Base-by-base conservation (phyloP, 345 rosid species). In the Camelina neglecta region DNA sequence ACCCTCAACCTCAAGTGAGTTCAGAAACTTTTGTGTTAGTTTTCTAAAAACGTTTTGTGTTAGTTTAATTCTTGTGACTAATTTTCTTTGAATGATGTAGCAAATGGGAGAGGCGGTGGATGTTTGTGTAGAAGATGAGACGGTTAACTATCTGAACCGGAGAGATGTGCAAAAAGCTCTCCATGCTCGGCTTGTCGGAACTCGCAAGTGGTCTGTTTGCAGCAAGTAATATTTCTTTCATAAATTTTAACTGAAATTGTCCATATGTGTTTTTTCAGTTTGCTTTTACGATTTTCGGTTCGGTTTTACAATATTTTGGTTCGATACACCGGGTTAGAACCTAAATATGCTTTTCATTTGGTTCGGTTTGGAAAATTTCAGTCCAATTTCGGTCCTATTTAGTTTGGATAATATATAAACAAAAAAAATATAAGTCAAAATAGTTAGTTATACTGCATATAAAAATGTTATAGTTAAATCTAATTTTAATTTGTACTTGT, bases 51-150 rank as follows among this genome's bases (percentile, higher is more conserved):
- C 23, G 23, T 21, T 21, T 24, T 24, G 29, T 26, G 29, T 26
- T 35, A 35, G 8, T 35, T 35, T 35, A 7, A 1, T 29, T 29
- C 31, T 29, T 60, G n/a, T 60, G 20, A 63, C 5, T 67, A 31
- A 58, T 6, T n/a, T 15, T 23, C 2, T 33, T 26, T 45, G 29
- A 33, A 38, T 58, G 67, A 3, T 50, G 85, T 16, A 93, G 97
- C 90, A 84, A 85, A 82, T 82, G 50, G 86, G 89, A 51, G 97
- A 91, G 42, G 75, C 83, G 4, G 56, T 93, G 24, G 97, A 93
- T 80, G 97, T 93, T 15, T 93, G 98, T 57, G 89, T 93, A 45
- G 98, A 93, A 81, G 98, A 93, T 72, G 91, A 93, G 80, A 91
- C 97, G 0, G 93, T 89, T n/a, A 91, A 68, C 24, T 91, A 93